Evolutionary conservation across 768 basidiomycete species (phyloP), one percentile per base, ranked within the genome.

Genomic region (Rubroboletus satanas): DNA sequence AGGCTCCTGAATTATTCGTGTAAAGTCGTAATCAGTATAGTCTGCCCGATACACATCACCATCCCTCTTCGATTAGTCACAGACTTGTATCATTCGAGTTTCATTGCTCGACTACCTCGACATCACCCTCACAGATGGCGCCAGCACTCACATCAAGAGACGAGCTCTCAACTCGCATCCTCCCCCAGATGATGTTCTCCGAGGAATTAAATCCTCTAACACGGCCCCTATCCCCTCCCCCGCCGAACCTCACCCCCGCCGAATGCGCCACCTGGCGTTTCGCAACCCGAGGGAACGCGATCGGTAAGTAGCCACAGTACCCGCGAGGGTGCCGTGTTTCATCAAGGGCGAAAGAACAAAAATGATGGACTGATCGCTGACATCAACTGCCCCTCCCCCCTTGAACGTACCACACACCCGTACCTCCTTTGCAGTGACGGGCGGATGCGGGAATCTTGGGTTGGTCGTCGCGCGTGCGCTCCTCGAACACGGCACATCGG

Each of bases 401-500:
- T 33, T 17, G 33, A 1, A 26, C 17, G 17, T 17, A 28, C 36
- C 21, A 21, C 21, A 12, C 38, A 18, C n/a, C 14, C 46, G 1
- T 41, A 32, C 36, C 23, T 45, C 26, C 37, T 35, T 9, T 5
- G 6, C 41, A 79, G 77, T 77, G 18, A 79, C 76, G 2, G 76
- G 75, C 7, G 78, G 79, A 23, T 73, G 75, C 29, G 76, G 77
- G 0, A 59, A 65, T 49, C 68, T 77, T 11, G 76, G 71, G 7
- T 48, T 77, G 11, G 71, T 67, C 54, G 68, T 68, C 12, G 70
- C 67, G 7, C 73, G 72, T n/a, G 74, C 72, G 5, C 65, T 79
- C 12, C 70, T 79, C 8, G 78, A 78, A 51, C 78, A 79, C 42
- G 77, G 77, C 12, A 68, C 69, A n/a, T 66, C 56, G 9, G 60